A percentile compares a stretch with the other conserved stretches of the same genome.
Evolutionary conservation across 2,329 filamentous ascomycete genomes (phyloP).

Genomic region (Apiospora marii): DNA sequence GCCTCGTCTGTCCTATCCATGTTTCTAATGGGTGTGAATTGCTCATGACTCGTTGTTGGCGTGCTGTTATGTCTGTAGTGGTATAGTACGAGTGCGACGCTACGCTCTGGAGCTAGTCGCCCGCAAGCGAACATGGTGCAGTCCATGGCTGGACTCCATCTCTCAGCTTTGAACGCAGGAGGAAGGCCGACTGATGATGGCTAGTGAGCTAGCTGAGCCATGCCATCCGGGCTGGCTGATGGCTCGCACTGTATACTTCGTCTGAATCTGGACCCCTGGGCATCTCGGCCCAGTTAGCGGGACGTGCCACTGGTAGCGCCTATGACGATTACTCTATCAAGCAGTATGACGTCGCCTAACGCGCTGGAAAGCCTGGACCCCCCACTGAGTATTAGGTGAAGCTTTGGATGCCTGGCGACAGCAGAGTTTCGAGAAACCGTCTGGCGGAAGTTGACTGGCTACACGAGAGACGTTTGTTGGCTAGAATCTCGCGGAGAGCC

Average conservation of each 20-base stretch:
- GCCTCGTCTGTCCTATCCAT: neutral
- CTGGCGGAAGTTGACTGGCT: neutral
- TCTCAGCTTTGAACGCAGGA: neutral
- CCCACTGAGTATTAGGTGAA: constrained; percentile 15
- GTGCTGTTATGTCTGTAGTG: neutral
- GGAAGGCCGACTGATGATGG: neutral
- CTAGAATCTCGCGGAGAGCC: neutral
- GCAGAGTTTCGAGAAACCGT: constrained; percentile 13
- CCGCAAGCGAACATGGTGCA: constrained; percentile 1
- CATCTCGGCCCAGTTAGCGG: constrained; percentile 14
- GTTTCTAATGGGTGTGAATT: neutral
- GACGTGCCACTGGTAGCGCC: constrained; percentile 14
- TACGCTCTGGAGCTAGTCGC: constrained; percentile 4
- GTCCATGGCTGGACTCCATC: neutral
- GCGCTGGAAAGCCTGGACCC: constrained; percentile 12
- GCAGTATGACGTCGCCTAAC: constrained; percentile 23
- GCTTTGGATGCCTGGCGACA: constrained; percentile 1
- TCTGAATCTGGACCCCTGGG: constrained; percentile 13
- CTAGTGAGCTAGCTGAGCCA: neutral
- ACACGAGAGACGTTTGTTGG: neutral
- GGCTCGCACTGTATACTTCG: neutral
- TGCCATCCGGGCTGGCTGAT: neutral
- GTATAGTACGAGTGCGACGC: neutral
- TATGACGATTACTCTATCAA: constrained; percentile 23
- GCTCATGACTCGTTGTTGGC: constrained; percentile 5